A percentile compares a stretch with the other conserved stretches of the same genome.
Evolutionary conservation across 306 rosid species (phyloP).

Genomic region (Erythrophleum fordii): DNA sequence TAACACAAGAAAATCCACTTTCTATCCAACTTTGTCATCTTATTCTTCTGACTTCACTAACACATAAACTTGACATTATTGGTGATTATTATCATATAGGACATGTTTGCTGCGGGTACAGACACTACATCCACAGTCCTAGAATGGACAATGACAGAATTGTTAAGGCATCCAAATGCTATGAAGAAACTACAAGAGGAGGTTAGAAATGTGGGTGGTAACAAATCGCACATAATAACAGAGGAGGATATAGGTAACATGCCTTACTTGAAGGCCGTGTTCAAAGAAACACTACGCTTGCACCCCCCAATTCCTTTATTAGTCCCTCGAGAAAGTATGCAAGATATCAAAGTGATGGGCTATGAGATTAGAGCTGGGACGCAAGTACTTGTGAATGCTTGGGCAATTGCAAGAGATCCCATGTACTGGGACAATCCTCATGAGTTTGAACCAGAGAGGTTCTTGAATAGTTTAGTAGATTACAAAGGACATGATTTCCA

Average conservation of each 20-base stretch:
- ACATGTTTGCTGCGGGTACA: slow-evolving; percentile 53
- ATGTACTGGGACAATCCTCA: slow-evolving; percentile 39
- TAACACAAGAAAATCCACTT: background rate
- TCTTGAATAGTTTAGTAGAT: slow-evolving; percentile 40
- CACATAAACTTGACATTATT: background rate
- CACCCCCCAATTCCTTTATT: slow-evolving; percentile 56
- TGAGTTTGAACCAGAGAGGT: slow-evolving; percentile 51
- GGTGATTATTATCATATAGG: slow-evolving; percentile 8
- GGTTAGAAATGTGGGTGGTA: slow-evolving; percentile 17
- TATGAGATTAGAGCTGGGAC: slow-evolving; percentile 24
- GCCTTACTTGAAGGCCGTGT: slow-evolving; percentile 54
- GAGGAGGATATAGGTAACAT: slow-evolving; percentile 48
- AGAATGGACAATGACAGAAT: slow-evolving; percentile 64
- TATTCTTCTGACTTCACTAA: too few species aligned
- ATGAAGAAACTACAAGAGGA: slow-evolving; percentile 53
- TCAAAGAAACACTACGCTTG: slow-evolving; percentile 51
- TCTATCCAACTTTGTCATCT: background rate
- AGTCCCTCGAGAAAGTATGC: slow-evolving; percentile 44
- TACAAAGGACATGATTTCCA: slow-evolving; percentile 45
- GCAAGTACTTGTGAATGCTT: slow-evolving; percentile 35
- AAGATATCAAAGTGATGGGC: slow-evolving; percentile 22
- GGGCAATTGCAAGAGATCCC: slow-evolving; percentile 50
- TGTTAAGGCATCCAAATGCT: slow-evolving; percentile 46
- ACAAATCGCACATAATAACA: slow-evolving; percentile 15
- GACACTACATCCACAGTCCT: slow-evolving; percentile 49